Conservation (phyloP, 306 rosid genomes). For the Myrica gale region DNA sequence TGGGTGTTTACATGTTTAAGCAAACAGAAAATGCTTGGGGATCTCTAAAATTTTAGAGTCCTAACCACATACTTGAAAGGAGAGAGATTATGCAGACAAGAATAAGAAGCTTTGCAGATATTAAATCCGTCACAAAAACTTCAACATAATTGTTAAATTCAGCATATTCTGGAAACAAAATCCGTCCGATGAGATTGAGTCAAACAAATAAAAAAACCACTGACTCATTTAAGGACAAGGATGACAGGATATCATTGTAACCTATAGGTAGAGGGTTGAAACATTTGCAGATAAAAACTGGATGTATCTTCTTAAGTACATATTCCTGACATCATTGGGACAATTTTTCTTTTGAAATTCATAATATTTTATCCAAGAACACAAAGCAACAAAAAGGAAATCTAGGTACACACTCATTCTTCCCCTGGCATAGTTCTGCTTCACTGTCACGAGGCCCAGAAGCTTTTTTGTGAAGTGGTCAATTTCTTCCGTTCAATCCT, state of each 20-base stretch:
- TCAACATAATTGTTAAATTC: not conserved
- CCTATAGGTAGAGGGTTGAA: not conserved
- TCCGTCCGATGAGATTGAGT: not conserved
- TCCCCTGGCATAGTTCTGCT: not conserved
- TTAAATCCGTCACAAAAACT: not conserved
- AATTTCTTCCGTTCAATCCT: not conserved
- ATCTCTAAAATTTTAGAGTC: not conserved
- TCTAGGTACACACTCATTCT: not conserved
- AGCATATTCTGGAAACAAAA: not conserved
- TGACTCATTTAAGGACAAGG: not conserved
- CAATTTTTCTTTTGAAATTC: not conserved
- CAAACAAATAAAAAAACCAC: not conserved
- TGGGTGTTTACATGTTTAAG: not conserved
- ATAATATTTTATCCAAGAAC: not conserved
- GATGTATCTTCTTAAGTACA: not conserved
- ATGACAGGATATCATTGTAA: not conserved
- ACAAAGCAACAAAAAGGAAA: not conserved
- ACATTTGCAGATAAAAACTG: not conserved
- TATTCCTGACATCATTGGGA: not conserved
- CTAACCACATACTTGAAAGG: not conserved
- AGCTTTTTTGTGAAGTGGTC: not conserved
- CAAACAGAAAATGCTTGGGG: not conserved
- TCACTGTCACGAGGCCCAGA: not conserved
- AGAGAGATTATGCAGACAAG: not conserved
- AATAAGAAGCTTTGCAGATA: not conserved